Conservation (phyloP, 1,284 basidiomycete species). For the Cryptococcus sp. region DNA sequence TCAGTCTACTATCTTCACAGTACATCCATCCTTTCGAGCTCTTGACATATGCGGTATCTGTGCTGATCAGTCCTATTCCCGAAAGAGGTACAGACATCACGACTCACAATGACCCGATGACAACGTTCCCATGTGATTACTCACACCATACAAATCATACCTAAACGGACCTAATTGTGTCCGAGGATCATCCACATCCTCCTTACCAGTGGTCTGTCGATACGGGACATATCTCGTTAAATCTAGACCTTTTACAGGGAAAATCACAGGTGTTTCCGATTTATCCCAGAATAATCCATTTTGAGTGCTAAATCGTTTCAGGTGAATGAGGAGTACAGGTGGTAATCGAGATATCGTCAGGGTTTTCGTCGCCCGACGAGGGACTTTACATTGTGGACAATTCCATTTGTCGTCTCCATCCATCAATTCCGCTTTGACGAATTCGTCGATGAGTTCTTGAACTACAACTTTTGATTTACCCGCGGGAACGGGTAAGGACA, state of each 20-base stretch:
- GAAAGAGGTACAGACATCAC: neutral
- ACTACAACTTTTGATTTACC: slow-evolving; percentile 65
- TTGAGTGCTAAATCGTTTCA: slow-evolving; percentile 91
- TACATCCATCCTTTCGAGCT: slow-evolving; percentile 76
- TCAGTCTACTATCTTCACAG: slow-evolving; percentile 79
- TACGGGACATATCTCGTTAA: slow-evolving; percentile 87
- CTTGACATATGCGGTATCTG: slow-evolving; percentile 77
- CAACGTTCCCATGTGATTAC: slow-evolving; percentile 86
- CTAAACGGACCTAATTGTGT: slow-evolving; percentile 75
- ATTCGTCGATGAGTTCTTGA: slow-evolving; percentile 79
- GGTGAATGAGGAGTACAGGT: slow-evolving; percentile 87
- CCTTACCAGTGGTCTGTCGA: slow-evolving; percentile 60
- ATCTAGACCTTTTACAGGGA: slow-evolving; percentile 77
- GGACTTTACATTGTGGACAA: slow-evolving; percentile 84
- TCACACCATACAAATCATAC: slow-evolving; percentile 85
- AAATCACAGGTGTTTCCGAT: slow-evolving; percentile 83
- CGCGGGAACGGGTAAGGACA: slow-evolving; percentile 82
- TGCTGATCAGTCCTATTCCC: neutral
- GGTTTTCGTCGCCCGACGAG: slow-evolving; percentile 74
- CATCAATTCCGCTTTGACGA: slow-evolving; percentile 84
- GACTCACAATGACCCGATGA: slow-evolving; percentile 86
- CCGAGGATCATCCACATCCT: slow-evolving; percentile 62
- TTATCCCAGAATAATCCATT: slow-evolving; percentile 89
- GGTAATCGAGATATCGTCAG: slow-evolving; percentile 87
- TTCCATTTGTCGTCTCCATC: slow-evolving; percentile 95